Base-by-base conservation (phyloP, 176 grass and related monocot species). In the Oryza meyeriana region DNA sequence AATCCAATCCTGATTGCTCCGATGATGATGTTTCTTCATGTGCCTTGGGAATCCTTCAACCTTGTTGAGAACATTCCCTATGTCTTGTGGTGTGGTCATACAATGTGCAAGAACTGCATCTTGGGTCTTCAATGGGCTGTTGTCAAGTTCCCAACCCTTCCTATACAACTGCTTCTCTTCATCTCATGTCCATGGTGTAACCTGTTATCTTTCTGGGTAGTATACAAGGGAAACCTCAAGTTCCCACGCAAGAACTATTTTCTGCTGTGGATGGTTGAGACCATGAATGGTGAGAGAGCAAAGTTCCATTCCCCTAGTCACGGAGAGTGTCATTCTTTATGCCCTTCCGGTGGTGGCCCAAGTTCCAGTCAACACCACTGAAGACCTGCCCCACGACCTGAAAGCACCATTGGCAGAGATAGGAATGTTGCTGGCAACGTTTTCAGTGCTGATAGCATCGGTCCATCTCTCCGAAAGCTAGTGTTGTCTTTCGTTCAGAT, bases 41-140 rank as follows among this genome's bases (percentile, higher is more conserved):
- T 74, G 82, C 81, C 52, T 34, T 95, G 92, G 67, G 95, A 98
- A 80, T 98, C 87, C 27, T 98, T 98, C 79, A 98, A 98, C 82
- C 85, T 98, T 70, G 92, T 98, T 29, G 95, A 95, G 82, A 98
- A 98, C 31, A 72, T 95, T 67, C 95, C 95, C 6, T 93, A 93
- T 83, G 88, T 98, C 30, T 84, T 98, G 68, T 95, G 92, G 95
- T 98, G 95, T 66, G 95, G 95, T 11, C 95, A 98, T 85, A 95
- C 90, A 55, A 87, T 95, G 90, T 98, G 95, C 92, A 98, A 95
- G 90, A 98, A 95, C 69, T 98, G 92, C 32, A 87, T 98, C 66
- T 59, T 95, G 26, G 85, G 90, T 20, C 92, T 95, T 85, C 92
- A 90, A 24, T 98, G 95, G 95, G 90, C 92, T 48, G 85, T 91